Evolutionary conservation across 371 early-diverging fungal genomes (phyloP).

Genomic region (Mortierella sp.): DNA sequence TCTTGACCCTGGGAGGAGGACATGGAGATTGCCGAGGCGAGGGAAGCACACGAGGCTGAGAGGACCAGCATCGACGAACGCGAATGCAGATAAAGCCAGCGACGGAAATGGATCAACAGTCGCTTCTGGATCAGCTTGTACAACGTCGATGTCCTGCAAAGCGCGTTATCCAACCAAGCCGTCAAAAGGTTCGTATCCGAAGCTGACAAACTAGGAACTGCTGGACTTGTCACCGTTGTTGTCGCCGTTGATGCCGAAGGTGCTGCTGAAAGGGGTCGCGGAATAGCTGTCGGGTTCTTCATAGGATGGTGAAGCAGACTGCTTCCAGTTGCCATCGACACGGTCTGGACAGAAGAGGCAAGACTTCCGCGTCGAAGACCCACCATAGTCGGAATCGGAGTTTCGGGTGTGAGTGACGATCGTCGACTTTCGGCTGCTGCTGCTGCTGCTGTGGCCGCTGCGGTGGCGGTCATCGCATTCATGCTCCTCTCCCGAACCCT

Average conservation of each 20-base stretch:
- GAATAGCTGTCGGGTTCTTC: neutral
- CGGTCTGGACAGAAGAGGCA: conserved; percentile 2
- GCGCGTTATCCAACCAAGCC: conserved; percentile 50
- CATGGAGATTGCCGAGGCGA: conserved; percentile 47
- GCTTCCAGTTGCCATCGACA: neutral
- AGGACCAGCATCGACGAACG: conserved; percentile 45
- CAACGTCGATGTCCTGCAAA: conserved; percentile 37
- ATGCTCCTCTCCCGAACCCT: conserved; percentile 49
- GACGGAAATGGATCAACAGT: conserved; percentile 51
- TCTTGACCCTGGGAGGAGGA: conserved; percentile 3
- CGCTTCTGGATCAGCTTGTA: conserved; percentile 51
- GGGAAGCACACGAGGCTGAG: conserved; percentile 45
- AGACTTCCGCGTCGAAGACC: conserved; percentile 15
- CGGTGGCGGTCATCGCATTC: neutral
- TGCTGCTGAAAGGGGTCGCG: neutral
- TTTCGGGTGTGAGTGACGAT: conserved; percentile 19
- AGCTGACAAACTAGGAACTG: conserved; percentile 10
- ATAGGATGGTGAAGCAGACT: neutral
- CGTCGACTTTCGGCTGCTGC: conserved; percentile 12
- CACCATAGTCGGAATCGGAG: conserved; percentile 12
- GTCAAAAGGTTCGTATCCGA: conserved; percentile 45
- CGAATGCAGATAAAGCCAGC: conserved; percentile 56
- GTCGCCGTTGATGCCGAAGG: conserved; percentile 6
- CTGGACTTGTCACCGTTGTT: neutral
- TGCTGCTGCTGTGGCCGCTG: neutral